These are phyloP conservation scores for Penicillium paxilli DNA, from an alignment of 495 filamentous ascomycete species.

Conservation along the genomic window DNA sequence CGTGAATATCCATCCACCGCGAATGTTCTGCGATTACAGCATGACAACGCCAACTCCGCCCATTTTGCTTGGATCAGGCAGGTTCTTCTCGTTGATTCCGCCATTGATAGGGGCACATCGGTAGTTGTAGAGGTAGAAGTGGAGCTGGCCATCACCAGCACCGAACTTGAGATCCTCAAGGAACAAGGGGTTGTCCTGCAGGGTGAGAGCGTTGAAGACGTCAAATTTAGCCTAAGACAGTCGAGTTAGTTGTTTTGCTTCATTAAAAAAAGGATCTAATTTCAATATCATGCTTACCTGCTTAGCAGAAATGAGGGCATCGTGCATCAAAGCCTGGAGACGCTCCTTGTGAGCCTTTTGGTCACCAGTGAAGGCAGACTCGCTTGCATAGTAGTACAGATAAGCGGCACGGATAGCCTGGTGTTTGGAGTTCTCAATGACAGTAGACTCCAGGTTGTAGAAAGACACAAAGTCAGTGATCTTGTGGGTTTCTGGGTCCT, in stretches of 20 bases:
- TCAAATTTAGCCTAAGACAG: conserved; percentile 73
- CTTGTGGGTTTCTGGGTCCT: conserved; percentile 69
- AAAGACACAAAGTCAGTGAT: conserved; percentile 97
- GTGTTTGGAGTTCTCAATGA: conserved; percentile 78
- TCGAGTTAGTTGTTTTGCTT: too few relatives aligned
- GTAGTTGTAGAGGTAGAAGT: conserved; percentile 98
- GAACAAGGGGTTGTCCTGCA: conserved; percentile 92
- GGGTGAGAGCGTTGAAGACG: conserved; percentile 92
- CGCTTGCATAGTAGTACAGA: conserved; percentile 93
- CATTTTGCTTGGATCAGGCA: conserved; percentile 68
- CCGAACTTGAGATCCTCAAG: conserved; percentile 91
- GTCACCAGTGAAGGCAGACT: conserved; percentile 67
- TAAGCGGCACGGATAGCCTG: conserved; percentile 81
- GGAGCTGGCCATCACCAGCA: conserved; percentile 86
- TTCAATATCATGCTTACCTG: conserved; percentile 38
- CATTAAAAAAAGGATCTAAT: too few relatives aligned
- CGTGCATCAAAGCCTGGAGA: conserved; percentile 74
- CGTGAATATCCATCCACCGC: conserved; percentile 4
- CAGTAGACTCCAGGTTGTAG: conserved; percentile 89
- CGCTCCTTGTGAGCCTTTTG: conserved; percentile 64
- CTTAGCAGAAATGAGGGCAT: conserved; percentile 87
- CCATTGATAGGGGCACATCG: conserved; percentile 76
- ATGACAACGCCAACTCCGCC: conserved; percentile 91
- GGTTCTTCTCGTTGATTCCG: conserved; percentile 77
- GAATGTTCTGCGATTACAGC: conserved; percentile 47